Base-by-base conservation (phyloP, 2,329 filamentous ascomycete genomes). In the Esteya vermicola region DNA sequence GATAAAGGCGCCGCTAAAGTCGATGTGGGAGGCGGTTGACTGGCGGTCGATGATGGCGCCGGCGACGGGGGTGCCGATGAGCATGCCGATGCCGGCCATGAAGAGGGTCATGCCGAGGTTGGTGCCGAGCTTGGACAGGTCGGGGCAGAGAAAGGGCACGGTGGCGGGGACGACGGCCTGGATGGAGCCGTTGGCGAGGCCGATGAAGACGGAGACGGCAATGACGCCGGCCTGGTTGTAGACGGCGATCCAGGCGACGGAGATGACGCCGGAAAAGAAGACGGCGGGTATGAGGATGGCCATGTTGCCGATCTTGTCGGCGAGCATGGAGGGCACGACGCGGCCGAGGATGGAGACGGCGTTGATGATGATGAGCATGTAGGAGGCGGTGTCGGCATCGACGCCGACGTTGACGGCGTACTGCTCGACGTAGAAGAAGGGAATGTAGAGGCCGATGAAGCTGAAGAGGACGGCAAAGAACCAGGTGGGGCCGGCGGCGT, bases 361-460 rank as follows among this genome's bases (percentile, higher is more conserved):
- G n/a, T 32, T 32, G 12, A 32, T 32, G 12, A 32, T n/a, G 4
- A 32, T 14, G 30, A 32, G 30, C 12, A 32, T 12, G 4, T 8
- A 14, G 4, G n/a, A 18, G 4, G 30, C n/a, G 3, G 30, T 32
- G 14, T 13, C 18, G 12, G 30, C 12, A 16, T 32, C 30, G 30
- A 32, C 30, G 30, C 12, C 4, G 14, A 18, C n/a, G 30, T 14
- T 9, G 26, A 28, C 4, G 25, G 56, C 56, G 44, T 56, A 66
- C 23, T 60, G 52, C 47, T 61, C 52, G 46, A 67, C 57, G 52
- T 65, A 68, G 49, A 64, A 69, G 52, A 68, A 67, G 4, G 64
- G 57, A 33, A 66, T 57, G 50, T 69, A 70, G 18, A 70, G 52
- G 25, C 58, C 60, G 46, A 67, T 50, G 47, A 67, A 70, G 20